Evolutionary conservation across 192 early-diverging fungal species (phyloP), one percentile per base, ranked within the genome.

Genomic region (Coemansia sp.): DNA sequence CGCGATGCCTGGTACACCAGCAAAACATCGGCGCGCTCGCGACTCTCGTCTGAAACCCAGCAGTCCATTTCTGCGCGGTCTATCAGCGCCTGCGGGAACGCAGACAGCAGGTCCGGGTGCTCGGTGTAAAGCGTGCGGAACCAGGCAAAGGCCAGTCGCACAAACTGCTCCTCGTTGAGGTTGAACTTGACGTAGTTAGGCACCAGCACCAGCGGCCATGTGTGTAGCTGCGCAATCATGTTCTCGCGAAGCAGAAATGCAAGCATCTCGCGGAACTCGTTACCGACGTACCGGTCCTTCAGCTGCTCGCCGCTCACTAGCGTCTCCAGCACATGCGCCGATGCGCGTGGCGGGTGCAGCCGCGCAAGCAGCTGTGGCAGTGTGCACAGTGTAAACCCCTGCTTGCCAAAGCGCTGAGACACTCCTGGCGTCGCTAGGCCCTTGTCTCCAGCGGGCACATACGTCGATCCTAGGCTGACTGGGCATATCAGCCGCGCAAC

Each of bases 401-500:
- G 66, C 12, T 29, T 61, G 38, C 32, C 25, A 31, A 67, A 67
- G 31, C 62, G 36, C 20, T 56, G 58, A 6, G 54, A 6, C 17
- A 83, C 25, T 16, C 34, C 55, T 31, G 52, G 61, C 50, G 65
- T 36, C 29, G 63, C 45, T 20, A 32, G 12, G 60, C 10, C 42
- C 42, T 30, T 31, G 33, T 20, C 29, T 2, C 32, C 67, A 1
- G 56, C 40, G 10, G 68, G 68, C 17, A 93, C 88, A 73, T 98
- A 98, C 4, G 91, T 86, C 64, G 93, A 92, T 28, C 85, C 71
- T 25, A 85, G 77, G 63, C 82, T 84, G 48, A 97, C 89, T 7
- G 89, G 87, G 76, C 95, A 87, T 49, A 98, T 92, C 32, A 98
- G 82, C 69, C 92, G 93, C 11, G 94, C 95, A 63, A 94, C 92